Conservation (phyloP, 495 filamentous ascomycete species). For the Neurospora sp. region DNA sequence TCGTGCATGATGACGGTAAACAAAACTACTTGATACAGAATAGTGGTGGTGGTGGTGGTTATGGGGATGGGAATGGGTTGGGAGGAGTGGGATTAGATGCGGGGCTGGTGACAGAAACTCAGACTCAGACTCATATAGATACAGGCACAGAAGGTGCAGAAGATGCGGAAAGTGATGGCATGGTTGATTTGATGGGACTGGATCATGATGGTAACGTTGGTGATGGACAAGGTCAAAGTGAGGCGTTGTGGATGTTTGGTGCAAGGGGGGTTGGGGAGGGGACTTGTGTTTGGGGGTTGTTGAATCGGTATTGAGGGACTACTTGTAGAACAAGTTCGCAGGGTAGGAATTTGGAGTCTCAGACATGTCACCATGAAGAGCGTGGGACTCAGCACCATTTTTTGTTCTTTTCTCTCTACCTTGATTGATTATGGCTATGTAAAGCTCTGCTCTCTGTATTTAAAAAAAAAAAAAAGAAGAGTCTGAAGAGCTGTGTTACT, state of each 20-base stretch:
- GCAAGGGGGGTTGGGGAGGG: slow-evolving; percentile 35
- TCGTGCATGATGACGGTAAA: neutral
- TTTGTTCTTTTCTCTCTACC: neutral
- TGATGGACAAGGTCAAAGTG: neutral
- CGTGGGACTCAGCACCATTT: neutral
- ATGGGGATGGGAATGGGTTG: neutral
- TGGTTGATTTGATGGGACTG: neutral
- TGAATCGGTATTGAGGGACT: slow-evolving; percentile 41
- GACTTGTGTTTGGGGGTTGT: slow-evolving; percentile 39
- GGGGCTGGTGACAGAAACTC: neutral
- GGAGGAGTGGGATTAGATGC: neutral
- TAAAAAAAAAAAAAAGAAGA: neutral
- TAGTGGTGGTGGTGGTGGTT: neutral
- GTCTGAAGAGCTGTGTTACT: neutral
- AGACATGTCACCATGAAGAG: neutral
- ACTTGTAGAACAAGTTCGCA: no score
- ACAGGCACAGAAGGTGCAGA: neutral
- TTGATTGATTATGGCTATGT: neutral
- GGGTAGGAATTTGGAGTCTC: no score
- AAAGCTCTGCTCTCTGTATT: neutral
- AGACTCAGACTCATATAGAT: no score
- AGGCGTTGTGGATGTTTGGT: slow-evolving; percentile 27
- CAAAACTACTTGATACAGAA: neutral
- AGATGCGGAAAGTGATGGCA: slow-evolving; percentile 15
- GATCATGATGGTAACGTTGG: neutral